phyloP scores from a whole-genome alignment of 495 filamentous ascomycete genomes.

The Amorphotheca resinae region DNA sequence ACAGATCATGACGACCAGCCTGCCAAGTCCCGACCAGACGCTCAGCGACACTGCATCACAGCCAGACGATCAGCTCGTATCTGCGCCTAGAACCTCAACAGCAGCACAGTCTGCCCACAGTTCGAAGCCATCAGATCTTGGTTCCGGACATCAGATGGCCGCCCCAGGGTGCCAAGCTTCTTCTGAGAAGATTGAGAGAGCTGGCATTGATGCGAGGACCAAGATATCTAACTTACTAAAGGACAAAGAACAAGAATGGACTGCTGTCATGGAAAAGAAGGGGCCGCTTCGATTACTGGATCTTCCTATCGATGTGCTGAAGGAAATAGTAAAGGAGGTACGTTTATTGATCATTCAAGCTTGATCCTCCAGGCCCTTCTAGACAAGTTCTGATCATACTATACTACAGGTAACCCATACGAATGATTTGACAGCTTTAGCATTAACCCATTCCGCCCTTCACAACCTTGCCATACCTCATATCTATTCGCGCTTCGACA shows the following conservation, averaged over 20 bases:
- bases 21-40: constrained; percentile 11
- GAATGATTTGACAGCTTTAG: constrained; percentile 75
- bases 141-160: constrained; percentile 3
- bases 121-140: constrained; percentile 5
- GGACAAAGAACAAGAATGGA: constrained; percentile 31
- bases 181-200: constrained; percentile 7
- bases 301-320: constrained; percentile 76
- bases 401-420: constrained; percentile 62
- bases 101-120: constrained; percentile 10
- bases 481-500: constrained; percentile 89
- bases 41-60: constrained; percentile 17
- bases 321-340: constrained; percentile 83
- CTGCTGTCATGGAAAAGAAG: constrained; percentile 25
- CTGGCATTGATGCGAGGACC: constrained; percentile 6
- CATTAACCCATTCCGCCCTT: constrained; percentile 73
- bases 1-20: constrained; percentile 12
- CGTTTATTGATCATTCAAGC: constrained; percentile 16
- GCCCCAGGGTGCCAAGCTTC: constrained; percentile 2
- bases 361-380: not conserved
- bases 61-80: constrained; percentile 15
- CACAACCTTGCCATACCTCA: constrained; percentile 69
- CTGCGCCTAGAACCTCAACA: constrained; percentile 15
- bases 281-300: constrained; percentile 53
- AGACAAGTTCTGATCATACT: constrained; percentile 2
- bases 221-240: constrained; percentile 25